Evolutionary conservation across 2,329 filamentous ascomycete species (phyloP).

Genomic region (Fusarium sp.): DNA sequence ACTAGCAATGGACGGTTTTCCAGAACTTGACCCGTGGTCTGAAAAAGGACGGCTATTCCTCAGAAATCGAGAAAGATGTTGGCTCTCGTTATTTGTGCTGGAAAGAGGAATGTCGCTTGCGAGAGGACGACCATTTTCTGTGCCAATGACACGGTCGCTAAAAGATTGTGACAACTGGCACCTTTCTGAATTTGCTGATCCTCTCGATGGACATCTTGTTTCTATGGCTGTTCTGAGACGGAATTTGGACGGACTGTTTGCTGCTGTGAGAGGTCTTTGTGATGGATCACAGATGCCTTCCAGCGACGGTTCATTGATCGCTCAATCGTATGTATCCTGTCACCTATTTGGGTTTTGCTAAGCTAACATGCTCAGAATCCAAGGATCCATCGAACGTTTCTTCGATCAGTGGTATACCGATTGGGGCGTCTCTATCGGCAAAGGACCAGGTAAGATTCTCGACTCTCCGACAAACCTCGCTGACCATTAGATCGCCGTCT

Average conservation of each 20-base stretch:
- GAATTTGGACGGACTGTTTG: slow-evolving; percentile 70
- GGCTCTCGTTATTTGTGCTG: slow-evolving; percentile 78
- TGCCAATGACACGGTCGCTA: slow-evolving; percentile 73
- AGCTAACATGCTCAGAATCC: slow-evolving; percentile 55
- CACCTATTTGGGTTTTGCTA: fast-evolving
- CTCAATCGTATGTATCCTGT: slow-evolving; percentile 57
- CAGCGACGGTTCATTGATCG: slow-evolving; percentile 64
- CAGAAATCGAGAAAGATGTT: slow-evolving; percentile 73
- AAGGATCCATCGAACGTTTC: slow-evolving; percentile 71
- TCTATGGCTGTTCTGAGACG: slow-evolving; percentile 77
- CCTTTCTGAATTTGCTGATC: slow-evolving; percentile 69
- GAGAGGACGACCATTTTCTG: slow-evolving; percentile 73
- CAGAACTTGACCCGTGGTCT: slow-evolving; percentile 69
- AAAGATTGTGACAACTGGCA: slow-evolving; percentile 78
- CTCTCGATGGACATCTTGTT: slow-evolving; percentile 75
- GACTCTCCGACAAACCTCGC: fast-evolving
- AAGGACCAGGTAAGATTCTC: slow-evolving; percentile 57
- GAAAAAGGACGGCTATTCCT: slow-evolving; percentile 70
- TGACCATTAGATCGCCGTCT: slow-evolving; percentile 60
- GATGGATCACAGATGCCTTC: slow-evolving; percentile 63
- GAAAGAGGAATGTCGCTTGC: slow-evolving; percentile 78
- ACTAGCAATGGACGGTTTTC: slow-evolving; percentile 74
- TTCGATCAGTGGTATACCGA: slow-evolving; percentile 73
- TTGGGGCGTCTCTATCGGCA: slow-evolving; percentile 69
- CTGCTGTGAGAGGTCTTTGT: slow-evolving; percentile 67